Conservation (phyloP, 306 rosid genomes). For the Potentilla sterilis region DNA sequence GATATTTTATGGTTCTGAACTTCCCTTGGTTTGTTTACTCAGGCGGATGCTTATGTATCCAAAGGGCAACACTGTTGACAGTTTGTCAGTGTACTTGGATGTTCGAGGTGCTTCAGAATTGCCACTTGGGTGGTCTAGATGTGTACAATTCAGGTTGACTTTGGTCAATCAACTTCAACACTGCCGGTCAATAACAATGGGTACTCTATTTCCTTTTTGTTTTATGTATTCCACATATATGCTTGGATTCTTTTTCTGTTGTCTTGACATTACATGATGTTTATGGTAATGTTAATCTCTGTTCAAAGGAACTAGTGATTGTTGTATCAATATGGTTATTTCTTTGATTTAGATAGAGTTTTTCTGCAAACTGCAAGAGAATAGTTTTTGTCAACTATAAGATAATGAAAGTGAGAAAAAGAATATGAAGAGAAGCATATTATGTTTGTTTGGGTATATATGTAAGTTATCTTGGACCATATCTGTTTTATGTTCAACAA, state of each 20-base stretch:
- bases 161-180: not conserved
- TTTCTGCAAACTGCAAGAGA: not conserved
- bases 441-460: not conserved
- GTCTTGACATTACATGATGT: not conserved
- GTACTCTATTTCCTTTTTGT: not conserved
- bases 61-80: not conserved
- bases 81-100: not conserved
- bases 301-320: not conserved
- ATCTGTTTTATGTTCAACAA: not conserved
- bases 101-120: slow-evolving; percentile 3
- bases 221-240: not conserved
- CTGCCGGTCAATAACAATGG: not conserved
- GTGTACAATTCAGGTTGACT: not conserved
- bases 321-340: not conserved
- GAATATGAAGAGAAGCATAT: not conserved
- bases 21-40: not conserved
- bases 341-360: not conserved
- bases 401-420: not conserved
- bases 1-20: not conserved
- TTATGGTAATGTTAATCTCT: not conserved
- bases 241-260: not conserved
- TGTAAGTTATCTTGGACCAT: not conserved
- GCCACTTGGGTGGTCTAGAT: not conserved
- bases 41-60: not conserved
- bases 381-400: not conserved